A percentile compares a stretch with the other conserved stretches of the same genome.
phyloP scores from a whole-genome alignment of 2,329 filamentous ascomycete genomes.

The Fusarium tjaetaba region DNA sequence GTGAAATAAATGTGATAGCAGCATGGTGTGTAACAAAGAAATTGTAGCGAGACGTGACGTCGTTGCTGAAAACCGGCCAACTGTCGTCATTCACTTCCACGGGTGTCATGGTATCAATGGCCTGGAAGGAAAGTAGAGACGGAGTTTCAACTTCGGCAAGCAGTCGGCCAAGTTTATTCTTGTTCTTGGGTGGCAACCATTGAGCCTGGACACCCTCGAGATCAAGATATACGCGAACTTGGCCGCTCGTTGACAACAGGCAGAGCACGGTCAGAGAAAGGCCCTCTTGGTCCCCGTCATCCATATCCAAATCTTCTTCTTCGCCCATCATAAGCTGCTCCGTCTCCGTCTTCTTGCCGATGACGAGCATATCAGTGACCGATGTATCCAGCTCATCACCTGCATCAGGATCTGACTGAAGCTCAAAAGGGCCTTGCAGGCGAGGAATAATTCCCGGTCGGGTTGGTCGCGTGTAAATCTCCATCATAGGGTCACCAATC shows the following conservation, averaged over 20 bases:
- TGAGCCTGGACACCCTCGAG: conserved; percentile 71
- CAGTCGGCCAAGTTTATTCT: conserved; percentile 56
- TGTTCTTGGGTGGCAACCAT: conserved; percentile 69
- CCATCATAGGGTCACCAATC: conserved; percentile 59
- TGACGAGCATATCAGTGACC: conserved; percentile 70
- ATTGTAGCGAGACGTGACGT: conserved; percentile 69
- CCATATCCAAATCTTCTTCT: conserved; percentile 68
- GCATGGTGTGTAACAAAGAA: conserved; percentile 71
- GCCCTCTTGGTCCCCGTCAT: conserved; percentile 66
- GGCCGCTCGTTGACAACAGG: conserved; percentile 68
- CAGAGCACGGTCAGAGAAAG: conserved; percentile 69
- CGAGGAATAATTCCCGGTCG: conserved; percentile 68
- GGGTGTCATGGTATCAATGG: conserved; percentile 66
- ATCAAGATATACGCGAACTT: conserved; percentile 70
- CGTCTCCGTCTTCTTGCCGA: conserved; percentile 69
- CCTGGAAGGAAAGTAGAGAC: conserved; percentile 68
- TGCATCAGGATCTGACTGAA: conserved; percentile 64
- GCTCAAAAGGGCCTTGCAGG: conserved; percentile 70
- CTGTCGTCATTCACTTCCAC: conserved; percentile 64
- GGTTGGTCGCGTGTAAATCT: conserved; percentile 66
- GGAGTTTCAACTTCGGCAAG: conserved; percentile 54
- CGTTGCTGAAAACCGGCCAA: conserved; percentile 71
- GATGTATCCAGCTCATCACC: conserved; percentile 66
- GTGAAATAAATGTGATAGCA: conserved; percentile 68
- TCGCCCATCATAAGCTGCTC: conserved; percentile 71